Base-by-base conservation (phyloP, 179 eudicot species). In the Drosera spatulata region DNA sequence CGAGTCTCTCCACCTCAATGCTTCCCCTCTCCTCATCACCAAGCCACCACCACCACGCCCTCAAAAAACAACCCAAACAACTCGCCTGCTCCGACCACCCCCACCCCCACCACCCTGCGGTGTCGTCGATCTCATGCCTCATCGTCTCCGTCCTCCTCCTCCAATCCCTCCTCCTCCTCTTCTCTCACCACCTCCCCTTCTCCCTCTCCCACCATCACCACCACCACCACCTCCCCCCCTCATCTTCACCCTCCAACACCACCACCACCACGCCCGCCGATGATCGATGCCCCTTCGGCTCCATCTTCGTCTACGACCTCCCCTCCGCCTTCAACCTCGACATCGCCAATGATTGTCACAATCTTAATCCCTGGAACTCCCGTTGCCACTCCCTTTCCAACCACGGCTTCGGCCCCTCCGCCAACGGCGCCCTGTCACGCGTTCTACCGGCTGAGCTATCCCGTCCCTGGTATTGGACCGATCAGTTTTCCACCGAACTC, bases 401-500 rank as follows among this genome's bases (percentile, higher is more conserved):
- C 67, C 39, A 52, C 14, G 97, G 97, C 0, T 75, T 82, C 15
- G 97, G 97, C 33, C 33, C 33, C 1, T 22, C 33, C 33, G 10
- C 72, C 51, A 3, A 12, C 40, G 41, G 85, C 90, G 14, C 13
- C 5, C 61, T 87, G 0, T 50, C 70, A 9, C 50, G 59, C 0
- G n/a, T 81, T 9, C 48, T 85, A 7, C 96, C 97, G 47, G 46
- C 12, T 0, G 62, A 53, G 41, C 63, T 87, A 0, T 39, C 59
- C 10, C 50, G 59, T 14, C 46, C 79, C 1, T 91, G 95, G 95
- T 78, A 65, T 61, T 82, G 83, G 95, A 91, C 97, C 2, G 97
- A 91, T 58, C 97, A 91, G 54, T 91, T 87, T 7, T 69, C 95
- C 2, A 61, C 71, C 0, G 97, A 91, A 54, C 73, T 88, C 3